These are phyloP conservation scores for Solanum neorickii DNA, from an alignment of 257 asterid genomes.

Conservation along the genomic window DNA sequence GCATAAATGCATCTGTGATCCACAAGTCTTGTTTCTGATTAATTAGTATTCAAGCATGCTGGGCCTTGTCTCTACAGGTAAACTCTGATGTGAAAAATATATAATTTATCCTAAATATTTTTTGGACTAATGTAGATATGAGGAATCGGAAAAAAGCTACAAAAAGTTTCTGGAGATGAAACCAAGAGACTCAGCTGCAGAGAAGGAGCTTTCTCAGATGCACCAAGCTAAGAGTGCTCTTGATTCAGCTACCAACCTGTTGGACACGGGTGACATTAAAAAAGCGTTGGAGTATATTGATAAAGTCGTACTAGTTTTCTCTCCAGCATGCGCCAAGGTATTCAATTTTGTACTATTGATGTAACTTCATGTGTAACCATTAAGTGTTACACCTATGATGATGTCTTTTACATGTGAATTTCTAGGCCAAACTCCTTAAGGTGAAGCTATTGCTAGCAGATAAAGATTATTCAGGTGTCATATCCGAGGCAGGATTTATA, in stretches of 20 bases:
- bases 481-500: slow-evolving; percentile 71
- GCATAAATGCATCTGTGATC: not conserved
- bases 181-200: slow-evolving; percentile 62
- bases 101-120: slow-evolving; percentile 15
- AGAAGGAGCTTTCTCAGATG: slow-evolving; percentile 80
- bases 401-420: not conserved
- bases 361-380: not conserved
- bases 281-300: slow-evolving; percentile 63
- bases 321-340: slow-evolving; percentile 89
- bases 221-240: slow-evolving; percentile 68
- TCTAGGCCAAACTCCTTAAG: slow-evolving; percentile 81
- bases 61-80: not conserved
- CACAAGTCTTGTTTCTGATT: not conserved
- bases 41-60: not conserved
- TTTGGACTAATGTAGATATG: slow-evolving; percentile 63
- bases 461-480: slow-evolving; percentile 72
- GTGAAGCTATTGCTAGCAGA: slow-evolving; percentile 50
- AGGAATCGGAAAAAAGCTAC: slow-evolving; percentile 77
- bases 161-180: slow-evolving; percentile 66
- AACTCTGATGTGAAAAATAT: slow-evolving; percentile 15
- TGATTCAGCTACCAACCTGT: slow-evolving; percentile 51
- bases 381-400: not conserved
- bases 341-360: not conserved
- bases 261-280: slow-evolving; percentile 51
- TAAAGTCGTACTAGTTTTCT: slow-evolving; percentile 82